Evolutionary conservation across 106 monocot species (phyloP), one percentile per base, ranked within the genome.

Genomic region (Platanthera zijinensis): DNA sequence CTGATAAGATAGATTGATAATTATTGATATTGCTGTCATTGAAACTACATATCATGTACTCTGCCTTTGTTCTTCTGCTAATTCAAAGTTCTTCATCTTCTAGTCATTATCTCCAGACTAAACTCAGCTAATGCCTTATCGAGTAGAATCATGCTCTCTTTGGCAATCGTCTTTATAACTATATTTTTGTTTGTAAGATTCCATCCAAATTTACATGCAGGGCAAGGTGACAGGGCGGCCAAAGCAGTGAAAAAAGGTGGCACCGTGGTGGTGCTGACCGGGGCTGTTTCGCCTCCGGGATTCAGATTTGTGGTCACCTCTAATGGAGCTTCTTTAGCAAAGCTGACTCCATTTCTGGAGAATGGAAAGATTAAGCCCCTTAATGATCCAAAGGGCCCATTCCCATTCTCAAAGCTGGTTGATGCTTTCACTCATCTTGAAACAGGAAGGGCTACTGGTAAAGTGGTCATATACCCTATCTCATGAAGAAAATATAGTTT

Each of bases 291-390:
- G 2, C 89, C 86, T 17, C 90, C 87, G 10, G 94, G 89, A 19
- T 89, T 95, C 85, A 80, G 87, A 75, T 95, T 95, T 71, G 91
- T 95, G 8, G 89, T 95, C 67, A 95, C 94, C 74, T 95, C 94
- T 17, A 15, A 91, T 63, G 94, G 94, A n/a, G 78, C 83, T 25
- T 79, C 62, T 1, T 69, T 95, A 74, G 68, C 87, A 46, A 89
- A 89, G 77, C 80, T 95, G 46, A 91, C 89, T 57, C 84, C 85
- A 5, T 91, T 71, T 76, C 70, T 95, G 8, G 91, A 91, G 89
- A 80, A 68, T 12, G 89, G 94, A 17, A 87, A 89, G 64, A 78
- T 95, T 62, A 95, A 85, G 82, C 89, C 94, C 8, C n/a, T 95
- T 51, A n/a, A 87, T 0, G 94, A 95, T 59, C 91, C 91, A 10